Evolutionary conservation across 179 eudicot species (phyloP).

Genomic region (Corrigiola litoralis): DNA sequence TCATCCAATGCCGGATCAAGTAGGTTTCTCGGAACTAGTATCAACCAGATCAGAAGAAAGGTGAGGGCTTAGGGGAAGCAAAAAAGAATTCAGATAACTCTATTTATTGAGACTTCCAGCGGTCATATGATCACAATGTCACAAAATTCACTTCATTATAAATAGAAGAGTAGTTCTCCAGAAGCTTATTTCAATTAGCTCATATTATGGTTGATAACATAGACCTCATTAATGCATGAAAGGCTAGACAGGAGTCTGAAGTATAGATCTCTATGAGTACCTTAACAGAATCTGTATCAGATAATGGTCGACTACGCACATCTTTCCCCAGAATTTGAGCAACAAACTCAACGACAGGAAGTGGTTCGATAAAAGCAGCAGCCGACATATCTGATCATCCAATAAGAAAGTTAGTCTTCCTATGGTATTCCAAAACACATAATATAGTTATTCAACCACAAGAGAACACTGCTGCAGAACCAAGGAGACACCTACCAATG

Average conservation of each 20-base stretch:
- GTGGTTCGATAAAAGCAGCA: constrained; percentile 72
- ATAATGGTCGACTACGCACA: constrained; percentile 57
- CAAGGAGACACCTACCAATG: constrained; percentile 47
- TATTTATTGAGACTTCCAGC: too few relatives aligned
- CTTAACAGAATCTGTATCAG: constrained; percentile 80
- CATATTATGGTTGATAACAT: too few relatives aligned
- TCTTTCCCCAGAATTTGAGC: constrained; percentile 68
- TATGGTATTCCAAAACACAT: constrained; percentile 3
- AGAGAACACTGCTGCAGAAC: neutral
- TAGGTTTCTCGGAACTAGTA: too few relatives aligned
- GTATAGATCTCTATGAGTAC: constrained; percentile 32
- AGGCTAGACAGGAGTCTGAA: too few relatives aligned
- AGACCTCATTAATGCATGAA: too few relatives aligned
- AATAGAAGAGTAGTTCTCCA: too few relatives aligned
- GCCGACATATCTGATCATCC: constrained; percentile 52
- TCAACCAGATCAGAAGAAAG: too few relatives aligned
- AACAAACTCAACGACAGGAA: constrained; percentile 66
- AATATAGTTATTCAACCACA: neutral
- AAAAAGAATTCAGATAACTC: too few relatives aligned
- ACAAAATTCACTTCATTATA: too few relatives aligned
- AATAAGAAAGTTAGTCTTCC: neutral
- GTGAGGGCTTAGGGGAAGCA: too few relatives aligned
- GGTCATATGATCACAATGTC: too few relatives aligned
- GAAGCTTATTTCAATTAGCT: too few relatives aligned
- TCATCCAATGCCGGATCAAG: neutral